A percentile compares a stretch with the other conserved stretches of the same genome.
phyloP scores from a whole-genome alignment of 1,284 basidiomycete species.

The Irpex sp. region DNA sequence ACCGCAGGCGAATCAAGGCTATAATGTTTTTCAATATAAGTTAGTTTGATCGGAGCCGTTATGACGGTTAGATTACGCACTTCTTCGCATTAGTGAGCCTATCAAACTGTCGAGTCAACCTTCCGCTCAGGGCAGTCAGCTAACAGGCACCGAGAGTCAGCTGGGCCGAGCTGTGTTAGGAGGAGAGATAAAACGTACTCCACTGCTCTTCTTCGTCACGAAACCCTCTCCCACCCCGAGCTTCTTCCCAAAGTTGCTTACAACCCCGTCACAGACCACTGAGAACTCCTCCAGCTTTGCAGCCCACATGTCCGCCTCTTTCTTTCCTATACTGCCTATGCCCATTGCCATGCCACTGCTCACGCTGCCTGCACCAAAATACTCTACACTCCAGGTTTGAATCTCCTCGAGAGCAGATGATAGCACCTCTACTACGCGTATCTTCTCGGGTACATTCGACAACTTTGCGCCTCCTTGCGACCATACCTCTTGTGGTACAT shows the following conservation, averaged over 20 bases:
- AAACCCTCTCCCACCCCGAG: slow-evolving; percentile 84
- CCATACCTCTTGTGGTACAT: slow-evolving; percentile 90
- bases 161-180: slow-evolving; percentile 16
- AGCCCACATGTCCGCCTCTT: slow-evolving; percentile 72
- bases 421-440: slow-evolving; percentile 79
- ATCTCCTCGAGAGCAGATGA: slow-evolving; percentile 75
- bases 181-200: slow-evolving; percentile 38
- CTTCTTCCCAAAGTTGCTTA: slow-evolving; percentile 85
- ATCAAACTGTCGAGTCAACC: slow-evolving; percentile 81
- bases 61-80: slow-evolving; percentile 44
- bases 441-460: slow-evolving; percentile 77
- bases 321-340: slow-evolving; percentile 63
- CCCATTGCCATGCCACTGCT: slow-evolving; percentile 70
- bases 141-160: slow-evolving; percentile 24
- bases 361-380: slow-evolving; percentile 75
- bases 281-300: slow-evolving; percentile 69
- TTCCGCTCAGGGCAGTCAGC: slow-evolving; percentile 74
- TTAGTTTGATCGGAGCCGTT: slow-evolving; percentile 11
- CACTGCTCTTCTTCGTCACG: slow-evolving; percentile 74
- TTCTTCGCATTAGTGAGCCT: slow-evolving; percentile 90
- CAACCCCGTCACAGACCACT: slow-evolving; percentile 79
- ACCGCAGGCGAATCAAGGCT: slow-evolving; percentile 86
- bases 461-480: slow-evolving; percentile 85
- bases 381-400: slow-evolving; percentile 59
- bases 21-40: slow-evolving; percentile 12